Evolutionary conservation across 83 land plant species (phyloP), one percentile per base, ranked within the genome.

Genomic region (Picea mariana): DNA sequence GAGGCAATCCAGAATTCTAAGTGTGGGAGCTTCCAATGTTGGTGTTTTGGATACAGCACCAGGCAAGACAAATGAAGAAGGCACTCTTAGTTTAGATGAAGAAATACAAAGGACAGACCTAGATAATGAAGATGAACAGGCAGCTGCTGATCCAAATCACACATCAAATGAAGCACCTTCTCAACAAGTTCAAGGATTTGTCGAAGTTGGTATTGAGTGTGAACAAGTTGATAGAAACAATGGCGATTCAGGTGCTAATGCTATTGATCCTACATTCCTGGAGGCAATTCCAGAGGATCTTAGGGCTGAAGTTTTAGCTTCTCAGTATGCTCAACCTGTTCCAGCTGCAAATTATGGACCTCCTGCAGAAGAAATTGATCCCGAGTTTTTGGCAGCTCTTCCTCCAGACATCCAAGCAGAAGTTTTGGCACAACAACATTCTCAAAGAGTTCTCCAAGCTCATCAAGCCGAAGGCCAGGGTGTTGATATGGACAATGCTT

Each of bases 361-460:
- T 52, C 88, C 88, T 61, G 77, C 85, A 23, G 90, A 87, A 76
- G 89, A 88, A 31, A 88, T 88, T 64, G 90, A 88, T 68, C 90
- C 90, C 3, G 90, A 88, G 85, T 88, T 88, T 80, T 75, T 88
- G 40, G 90, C 90, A 61, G 90, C 90, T 12, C 83, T 88, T 34
- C 90, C 90, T n/a, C 90, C 85, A 38, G 90, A 88, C 73, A 85
- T 88, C 77, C 90, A 88, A 79, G 88, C 88, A 21, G 90, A 88
- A 77, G 90, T 88, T 73, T 80, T 88, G 67, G 85, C 80, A 20
- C 88, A 86, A 64, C 90, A 88, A 38, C 88, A 80, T 9, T 82
- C 85, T 26, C 90, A 83, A 80, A 83, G 90, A 55, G 73, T 67
- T 26, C 44, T 83, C 16, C 81, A 79, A 77, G 82, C 83, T n/a